These are phyloP conservation scores for Hylodesmum podocarpum DNA, from an alignment of 306 rosid genomes.

Conservation along the genomic window DNA sequence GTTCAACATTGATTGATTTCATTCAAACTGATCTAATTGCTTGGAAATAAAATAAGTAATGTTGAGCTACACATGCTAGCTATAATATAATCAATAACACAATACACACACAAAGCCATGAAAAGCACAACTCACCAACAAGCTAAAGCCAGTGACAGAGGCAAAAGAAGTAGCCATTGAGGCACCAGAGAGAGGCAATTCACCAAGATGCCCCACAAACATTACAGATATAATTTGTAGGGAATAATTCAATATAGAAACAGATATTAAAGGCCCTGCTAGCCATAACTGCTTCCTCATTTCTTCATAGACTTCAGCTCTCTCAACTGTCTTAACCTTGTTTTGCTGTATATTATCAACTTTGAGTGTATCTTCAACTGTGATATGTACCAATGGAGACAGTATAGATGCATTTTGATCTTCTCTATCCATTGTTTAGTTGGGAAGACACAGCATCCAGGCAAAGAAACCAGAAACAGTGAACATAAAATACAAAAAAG, in stretches of 20 bases:
- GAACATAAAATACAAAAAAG: background rate
- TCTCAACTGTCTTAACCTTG: background rate
- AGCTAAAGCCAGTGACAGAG: slow-evolving; percentile 72
- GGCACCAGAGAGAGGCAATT: slow-evolving; percentile 62
- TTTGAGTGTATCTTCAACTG: slow-evolving; percentile 28
- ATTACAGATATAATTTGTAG: slow-evolving; percentile 65
- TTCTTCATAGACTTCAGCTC: slow-evolving; percentile 44
- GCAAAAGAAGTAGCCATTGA: slow-evolving; percentile 78
- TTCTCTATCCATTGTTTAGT: slow-evolving; percentile 22
- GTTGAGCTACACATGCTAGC: slow-evolving; percentile 5
- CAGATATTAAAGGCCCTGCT: slow-evolving; percentile 69
- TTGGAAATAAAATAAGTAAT: background rate
- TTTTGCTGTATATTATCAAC: slow-evolving; percentile 9
- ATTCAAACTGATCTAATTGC: background rate
- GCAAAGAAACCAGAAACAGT: background rate
- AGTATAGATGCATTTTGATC: slow-evolving; percentile 19
- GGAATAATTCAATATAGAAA: slow-evolving; percentile 47
- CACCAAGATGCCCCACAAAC: slow-evolving; percentile 80
- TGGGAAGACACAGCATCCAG: background rate
- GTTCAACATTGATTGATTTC: background rate
- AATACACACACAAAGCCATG: background rate
- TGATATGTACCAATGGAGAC: slow-evolving; percentile 44
- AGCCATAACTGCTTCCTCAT: slow-evolving; percentile 76
- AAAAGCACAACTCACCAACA: slow-evolving; percentile 50
- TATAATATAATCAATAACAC: too few species aligned